Evolutionary conservation across 2,329 filamentous ascomycete genomes (phyloP).

Genomic region (Calonectria multiphialidica): DNA sequence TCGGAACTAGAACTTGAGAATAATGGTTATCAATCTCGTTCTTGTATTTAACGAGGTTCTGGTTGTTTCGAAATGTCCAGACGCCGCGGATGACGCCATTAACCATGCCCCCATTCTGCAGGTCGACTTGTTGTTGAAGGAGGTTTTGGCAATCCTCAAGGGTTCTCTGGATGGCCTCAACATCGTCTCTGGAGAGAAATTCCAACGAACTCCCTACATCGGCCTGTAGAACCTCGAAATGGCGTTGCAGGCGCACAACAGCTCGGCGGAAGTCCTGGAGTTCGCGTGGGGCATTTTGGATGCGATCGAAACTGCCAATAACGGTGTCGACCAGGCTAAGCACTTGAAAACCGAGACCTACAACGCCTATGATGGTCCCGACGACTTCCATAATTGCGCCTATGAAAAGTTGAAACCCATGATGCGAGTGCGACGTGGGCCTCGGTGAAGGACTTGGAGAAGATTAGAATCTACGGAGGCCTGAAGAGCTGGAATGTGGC

Average conservation of each 20-base stretch:
- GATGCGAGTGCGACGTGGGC: conserved; percentile 7
- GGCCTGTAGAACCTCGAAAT: conserved; percentile 14
- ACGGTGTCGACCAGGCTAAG: conserved; percentile 18
- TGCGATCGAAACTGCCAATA: conserved; percentile 20
- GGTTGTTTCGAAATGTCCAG: neutral
- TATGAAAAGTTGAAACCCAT: neutral
- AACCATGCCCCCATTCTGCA: neutral
- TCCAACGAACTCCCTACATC: neutral
- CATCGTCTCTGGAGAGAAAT: neutral
- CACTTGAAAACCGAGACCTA: conserved; percentile 18
- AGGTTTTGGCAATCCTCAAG: neutral
- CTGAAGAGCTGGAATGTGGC: neutral
- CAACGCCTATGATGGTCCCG: conserved; percentile 4
- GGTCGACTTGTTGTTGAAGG: neutral
- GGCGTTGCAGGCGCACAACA: conserved; percentile 19
- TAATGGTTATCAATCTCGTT: neutral
- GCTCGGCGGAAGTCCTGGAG: conserved; percentile 22
- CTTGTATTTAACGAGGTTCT: neutral
- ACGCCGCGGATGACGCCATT: neutral
- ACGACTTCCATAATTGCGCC: conserved; percentile 12
- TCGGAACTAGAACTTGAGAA: neutral
- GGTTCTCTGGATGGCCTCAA: neutral
- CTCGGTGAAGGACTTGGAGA: neutral
- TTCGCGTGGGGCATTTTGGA: conserved; percentile 25
- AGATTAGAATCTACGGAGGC: neutral